phyloP scores from a whole-genome alignment of 345 rosid species.

The Eucalyptus caleyi region DNA sequence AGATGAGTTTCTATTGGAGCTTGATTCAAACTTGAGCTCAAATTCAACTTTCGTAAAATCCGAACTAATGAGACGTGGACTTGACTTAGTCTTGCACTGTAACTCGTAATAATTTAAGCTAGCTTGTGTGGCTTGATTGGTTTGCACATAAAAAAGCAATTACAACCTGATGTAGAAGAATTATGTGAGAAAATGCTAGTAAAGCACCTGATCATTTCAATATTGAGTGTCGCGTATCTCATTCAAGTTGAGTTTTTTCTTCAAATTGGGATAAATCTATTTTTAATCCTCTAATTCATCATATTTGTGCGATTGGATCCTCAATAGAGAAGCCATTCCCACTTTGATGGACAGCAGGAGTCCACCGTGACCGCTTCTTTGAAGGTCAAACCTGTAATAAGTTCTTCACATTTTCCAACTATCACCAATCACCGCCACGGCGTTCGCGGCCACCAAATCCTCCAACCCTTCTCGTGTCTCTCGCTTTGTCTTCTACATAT shows the following conservation, averaged over 20 bases:
- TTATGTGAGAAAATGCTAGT: not conserved
- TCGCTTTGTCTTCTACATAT: not conserved
- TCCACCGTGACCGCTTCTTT: not conserved
- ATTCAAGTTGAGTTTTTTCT: too few species aligned
- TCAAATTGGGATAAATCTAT: too few species aligned
- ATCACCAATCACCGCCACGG: too few species aligned
- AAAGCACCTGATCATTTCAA: not conserved
- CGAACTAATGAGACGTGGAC: rapidly evolving
- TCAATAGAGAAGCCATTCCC: too few species aligned
- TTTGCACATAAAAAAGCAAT: not conserved
- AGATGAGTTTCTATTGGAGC: not conserved
- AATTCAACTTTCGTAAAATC: rapidly evolving
- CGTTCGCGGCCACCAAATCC: not conserved
- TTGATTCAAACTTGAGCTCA: not conserved
- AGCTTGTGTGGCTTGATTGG: not conserved
- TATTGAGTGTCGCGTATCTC: not conserved
- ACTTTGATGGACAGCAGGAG: too few species aligned
- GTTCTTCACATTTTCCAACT: not conserved
- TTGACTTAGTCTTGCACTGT: rapidly evolving
- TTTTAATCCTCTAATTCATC: too few species aligned
- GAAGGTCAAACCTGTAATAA: not conserved
- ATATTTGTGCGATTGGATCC: too few species aligned
- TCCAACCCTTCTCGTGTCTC: not conserved
- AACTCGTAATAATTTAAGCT: not conserved
- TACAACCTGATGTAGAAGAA: not conserved